Percentiles rank a stretch among this genome's conserved stretches.
These are phyloP conservation scores for Saccharomycopsis sp. DNA, from an alignment of 805 yeast species.

Conservation along the genomic window DNA sequence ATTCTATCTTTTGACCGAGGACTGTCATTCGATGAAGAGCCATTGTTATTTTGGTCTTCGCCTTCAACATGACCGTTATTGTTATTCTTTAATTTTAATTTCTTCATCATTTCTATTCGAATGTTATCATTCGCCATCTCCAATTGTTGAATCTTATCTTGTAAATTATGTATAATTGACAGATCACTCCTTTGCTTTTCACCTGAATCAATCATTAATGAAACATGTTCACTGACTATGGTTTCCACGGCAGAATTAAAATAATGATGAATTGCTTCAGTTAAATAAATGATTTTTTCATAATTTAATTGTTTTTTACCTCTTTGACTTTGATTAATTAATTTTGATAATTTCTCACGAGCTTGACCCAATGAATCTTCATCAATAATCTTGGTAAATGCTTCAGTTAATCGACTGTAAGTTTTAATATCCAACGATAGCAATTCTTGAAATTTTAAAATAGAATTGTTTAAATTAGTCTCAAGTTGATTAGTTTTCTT, in stretches of 20 bases:
- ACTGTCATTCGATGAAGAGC: slow-evolving; percentile 15
- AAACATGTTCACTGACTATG: slow-evolving; percentile 4
- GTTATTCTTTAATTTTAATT: background rate
- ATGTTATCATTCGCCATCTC: background rate
- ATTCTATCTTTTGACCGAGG: slow-evolving; percentile 44
- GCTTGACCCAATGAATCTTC: slow-evolving; percentile 10
- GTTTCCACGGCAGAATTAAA: slow-evolving; percentile 11
- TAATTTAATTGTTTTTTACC: slow-evolving; percentile 6
- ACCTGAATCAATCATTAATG: slow-evolving; percentile 4
- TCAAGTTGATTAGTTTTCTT: slow-evolving; percentile 2
- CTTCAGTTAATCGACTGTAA: slow-evolving; percentile 1
- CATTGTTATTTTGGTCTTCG: too few species aligned
- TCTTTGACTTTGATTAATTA: slow-evolving; percentile 1
- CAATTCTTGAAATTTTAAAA: slow-evolving; percentile 6
- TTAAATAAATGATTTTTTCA: slow-evolving; percentile 14
- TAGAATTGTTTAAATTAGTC: background rate
- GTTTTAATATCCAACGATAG: slow-evolving; percentile 8
- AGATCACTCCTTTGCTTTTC: slow-evolving; percentile 9
- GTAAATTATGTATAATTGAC: slow-evolving; percentile 2
- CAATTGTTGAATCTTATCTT: background rate
- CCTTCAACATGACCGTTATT: background rate
- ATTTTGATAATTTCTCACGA: slow-evolving; percentile 6
- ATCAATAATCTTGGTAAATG: slow-evolving; percentile 7
- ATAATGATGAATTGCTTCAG: slow-evolving; percentile 14
- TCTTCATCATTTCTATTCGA: background rate